These are phyloP conservation scores for Intubia oerlemansii DNA, from an alignment of 2,329 filamentous ascomycete genomes.

Conservation along the genomic window DNA sequence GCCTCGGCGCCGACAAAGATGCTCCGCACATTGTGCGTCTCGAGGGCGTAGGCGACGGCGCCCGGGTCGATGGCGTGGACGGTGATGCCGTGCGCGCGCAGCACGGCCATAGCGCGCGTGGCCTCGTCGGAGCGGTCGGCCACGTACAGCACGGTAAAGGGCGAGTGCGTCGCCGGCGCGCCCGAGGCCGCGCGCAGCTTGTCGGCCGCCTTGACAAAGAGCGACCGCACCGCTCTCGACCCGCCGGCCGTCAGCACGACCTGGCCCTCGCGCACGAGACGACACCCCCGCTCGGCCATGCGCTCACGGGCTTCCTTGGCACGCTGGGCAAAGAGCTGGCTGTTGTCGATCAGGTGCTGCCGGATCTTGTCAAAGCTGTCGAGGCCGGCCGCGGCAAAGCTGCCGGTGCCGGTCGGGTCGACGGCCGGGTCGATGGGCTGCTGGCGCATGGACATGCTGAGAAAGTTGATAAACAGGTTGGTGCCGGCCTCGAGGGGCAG, in stretches of 20 bases:
- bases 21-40: conserved; percentile 41
- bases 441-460: conserved; percentile 52
- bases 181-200: conserved; percentile 16
- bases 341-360: conserved; percentile 68
- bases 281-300: conserved; percentile 60
- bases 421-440: conserved; percentile 10
- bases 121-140: conserved; percentile 35
- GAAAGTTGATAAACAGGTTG: conserved; percentile 85
- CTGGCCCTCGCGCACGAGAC: conserved; percentile 57
- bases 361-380: conserved; percentile 63
- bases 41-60: conserved; percentile 58
- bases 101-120: conserved; percentile 30
- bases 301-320: conserved; percentile 69
- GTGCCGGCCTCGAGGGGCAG: conserved; percentile 86
- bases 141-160: conserved; percentile 72
- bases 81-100: conserved; percentile 55
- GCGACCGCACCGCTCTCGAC: conserved; percentile 58
- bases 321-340: conserved; percentile 64
- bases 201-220: conserved; percentile 55
- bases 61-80: conserved; percentile 64
- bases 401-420: background rate
- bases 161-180: conserved; percentile 8
- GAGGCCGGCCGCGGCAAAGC: conserved; percentile 10
- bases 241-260: conserved; percentile 84
- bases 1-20: conserved; percentile 57